Conservation (phyloP, 2,329 filamentous ascomycete species). For the Magnaporthiopsis rhizophila region DNA sequence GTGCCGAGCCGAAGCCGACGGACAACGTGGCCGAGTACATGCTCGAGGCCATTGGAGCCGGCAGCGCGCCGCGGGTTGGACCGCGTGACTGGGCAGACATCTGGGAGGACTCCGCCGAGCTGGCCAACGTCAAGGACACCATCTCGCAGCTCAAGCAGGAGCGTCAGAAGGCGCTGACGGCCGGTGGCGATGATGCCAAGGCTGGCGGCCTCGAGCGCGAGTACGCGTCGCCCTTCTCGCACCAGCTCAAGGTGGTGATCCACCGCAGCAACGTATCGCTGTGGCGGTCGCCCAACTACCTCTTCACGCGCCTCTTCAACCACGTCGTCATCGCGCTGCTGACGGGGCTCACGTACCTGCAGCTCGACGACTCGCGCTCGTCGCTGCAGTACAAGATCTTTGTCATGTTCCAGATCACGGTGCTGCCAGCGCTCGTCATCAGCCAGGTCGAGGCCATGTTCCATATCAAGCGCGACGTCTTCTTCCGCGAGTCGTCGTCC, state of each 20-base stretch:
- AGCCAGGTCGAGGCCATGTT: conserved; percentile 81
- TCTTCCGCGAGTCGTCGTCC: conserved; percentile 76
- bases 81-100: conserved; percentile 73
- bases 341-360: conserved; percentile 71
- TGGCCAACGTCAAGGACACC: conserved; percentile 55
- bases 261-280: conserved; percentile 67
- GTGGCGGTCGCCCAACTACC: conserved; percentile 83
- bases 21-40: conserved; percentile 69
- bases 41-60: conserved; percentile 76
- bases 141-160: conserved; percentile 60
- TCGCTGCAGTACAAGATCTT: conserved; percentile 83
- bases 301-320: conserved; percentile 80
- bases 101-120: conserved; percentile 66
- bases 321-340: conserved; percentile 72
- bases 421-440: conserved; percentile 75
- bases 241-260: conserved; percentile 71
- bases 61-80: conserved; percentile 63
- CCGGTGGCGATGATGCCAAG: conserved; percentile 36
- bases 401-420: conserved; percentile 82
- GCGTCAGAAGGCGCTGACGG: conserved; percentile 35
- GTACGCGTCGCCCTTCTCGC: conserved; percentile 71
- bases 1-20: conserved; percentile 47
- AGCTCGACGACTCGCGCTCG: conserved; percentile 66
- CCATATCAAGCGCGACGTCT: conserved; percentile 69
- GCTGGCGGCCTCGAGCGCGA: conserved; percentile 52